Conservation (phyloP, 768 basidiomycete genomes). For the Leccinum subgranulosum region DNA sequence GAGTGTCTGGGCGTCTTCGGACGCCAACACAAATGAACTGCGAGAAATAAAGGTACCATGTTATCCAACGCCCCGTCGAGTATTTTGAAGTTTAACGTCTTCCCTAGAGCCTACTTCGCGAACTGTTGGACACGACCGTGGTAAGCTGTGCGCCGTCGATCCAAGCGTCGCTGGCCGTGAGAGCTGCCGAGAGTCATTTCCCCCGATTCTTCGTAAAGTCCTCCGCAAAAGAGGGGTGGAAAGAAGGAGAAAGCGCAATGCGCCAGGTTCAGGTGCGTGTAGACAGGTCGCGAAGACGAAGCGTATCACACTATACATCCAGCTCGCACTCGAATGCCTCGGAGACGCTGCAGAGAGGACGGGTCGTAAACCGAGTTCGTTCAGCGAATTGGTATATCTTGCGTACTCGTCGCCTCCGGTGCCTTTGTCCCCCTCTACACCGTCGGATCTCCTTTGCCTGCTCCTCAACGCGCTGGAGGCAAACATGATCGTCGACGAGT, state of each 20-base stretch:
- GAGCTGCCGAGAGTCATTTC: slow-evolving; percentile 43
- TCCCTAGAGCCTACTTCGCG: slow-evolving; percentile 26
- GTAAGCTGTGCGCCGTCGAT: slow-evolving; percentile 37
- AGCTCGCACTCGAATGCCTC: slow-evolving; percentile 36
- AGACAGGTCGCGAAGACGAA: neutral
- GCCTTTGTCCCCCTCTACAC: slow-evolving; percentile 7
- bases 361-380: slow-evolving; percentile 24
- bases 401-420: slow-evolving; percentile 19
- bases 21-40: neutral
- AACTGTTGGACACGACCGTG: slow-evolving; percentile 37
- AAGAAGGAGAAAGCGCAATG: slow-evolving; percentile 40
- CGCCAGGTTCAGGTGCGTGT: slow-evolving; percentile 39
- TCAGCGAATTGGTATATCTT: slow-evolving; percentile 24
- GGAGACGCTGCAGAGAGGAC: slow-evolving; percentile 12
- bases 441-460: slow-evolving; percentile 36
- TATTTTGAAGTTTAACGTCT: neutral
- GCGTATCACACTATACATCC: neutral
- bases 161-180: slow-evolving; percentile 43
- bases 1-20: slow-evolving; percentile 12
- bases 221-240: slow-evolving; percentile 32
- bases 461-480: slow-evolving; percentile 51
- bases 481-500: slow-evolving; percentile 55
- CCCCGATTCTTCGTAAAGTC: slow-evolving; percentile 43
- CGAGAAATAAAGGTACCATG: slow-evolving; percentile 20
- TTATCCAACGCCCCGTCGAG: neutral